phyloP scores from a whole-genome alignment of 2,329 filamentous ascomycete genomes.

The Dactylellina parvicollis region DNA sequence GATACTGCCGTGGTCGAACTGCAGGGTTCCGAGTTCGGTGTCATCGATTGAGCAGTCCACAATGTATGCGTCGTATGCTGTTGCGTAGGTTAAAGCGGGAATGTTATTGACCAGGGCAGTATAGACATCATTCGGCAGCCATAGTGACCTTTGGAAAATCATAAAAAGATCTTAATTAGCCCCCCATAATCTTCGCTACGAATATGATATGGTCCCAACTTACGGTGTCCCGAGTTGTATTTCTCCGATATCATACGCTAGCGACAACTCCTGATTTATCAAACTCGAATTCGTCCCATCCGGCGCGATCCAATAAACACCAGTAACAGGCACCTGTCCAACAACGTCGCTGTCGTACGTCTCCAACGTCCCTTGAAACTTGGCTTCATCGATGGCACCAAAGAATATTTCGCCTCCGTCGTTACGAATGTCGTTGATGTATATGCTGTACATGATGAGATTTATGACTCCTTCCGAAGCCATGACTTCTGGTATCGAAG shows the following conservation, averaged over 20 bases:
- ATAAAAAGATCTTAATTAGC: background rate
- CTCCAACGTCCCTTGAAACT: slow-evolving; percentile 17
- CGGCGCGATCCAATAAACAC: slow-evolving; percentile 27
- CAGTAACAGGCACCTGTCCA: slow-evolving; percentile 21
- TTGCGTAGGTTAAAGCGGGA: slow-evolving; percentile 20
- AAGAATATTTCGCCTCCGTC: slow-evolving; percentile 49
- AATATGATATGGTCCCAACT: background rate
- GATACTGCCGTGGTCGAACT: slow-evolving; percentile 32
- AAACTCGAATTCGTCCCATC: slow-evolving; percentile 32
- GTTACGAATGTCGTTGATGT: slow-evolving; percentile 45
- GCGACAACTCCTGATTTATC: background rate
- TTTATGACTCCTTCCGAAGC: slow-evolving; percentile 17
- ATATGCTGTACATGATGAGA: slow-evolving; percentile 35
- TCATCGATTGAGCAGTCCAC: slow-evolving; percentile 20
- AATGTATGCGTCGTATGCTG: slow-evolving; percentile 34
- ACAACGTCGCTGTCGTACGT: slow-evolving; percentile 25
- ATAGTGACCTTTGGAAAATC: slow-evolving; percentile 26
- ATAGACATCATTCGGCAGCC: slow-evolving; percentile 39
- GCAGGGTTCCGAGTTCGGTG: slow-evolving; percentile 15
- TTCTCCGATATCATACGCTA: slow-evolving; percentile 18
- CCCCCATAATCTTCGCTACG: background rate
- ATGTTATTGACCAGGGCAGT: slow-evolving; percentile 15
- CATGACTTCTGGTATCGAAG: slow-evolving; percentile 40
- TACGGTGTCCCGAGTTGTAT: slow-evolving; percentile 48
- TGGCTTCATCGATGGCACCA: slow-evolving; percentile 37